Base-by-base conservation (phyloP, 108 stramenopile species). In the Fragilaria radians region DNA sequence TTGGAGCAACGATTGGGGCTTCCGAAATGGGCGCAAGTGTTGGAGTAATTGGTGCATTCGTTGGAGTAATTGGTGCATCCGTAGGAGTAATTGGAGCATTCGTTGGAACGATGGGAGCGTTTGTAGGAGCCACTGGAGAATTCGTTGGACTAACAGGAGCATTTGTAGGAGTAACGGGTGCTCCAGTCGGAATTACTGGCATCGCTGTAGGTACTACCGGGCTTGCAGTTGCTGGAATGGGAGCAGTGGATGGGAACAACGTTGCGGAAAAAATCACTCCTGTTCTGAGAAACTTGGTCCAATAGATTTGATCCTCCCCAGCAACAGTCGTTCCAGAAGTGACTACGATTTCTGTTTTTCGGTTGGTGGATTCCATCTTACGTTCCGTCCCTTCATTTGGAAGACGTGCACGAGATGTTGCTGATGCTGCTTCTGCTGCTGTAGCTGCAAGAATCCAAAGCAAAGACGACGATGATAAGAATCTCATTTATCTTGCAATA, bases 301-400 rank as follows among this genome's bases (percentile, higher is more conserved):
- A 42, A 42, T 11, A 42, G 11, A 14, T 14, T 11, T 42, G 11
- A 14, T 14, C 36, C 36, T 42, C 36, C 36, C n/a, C n/a, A n/a
- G n/a, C n/a, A n/a, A n/a, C n/a, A n/a, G n/a, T n/a, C n/a, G n/a
- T n/a, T n/a, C n/a, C n/a, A n/a, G n/a, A n/a, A n/a, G n/a, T n/a
- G n/a, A n/a, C n/a, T n/a, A n/a, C n/a, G n/a, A n/a, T n/a, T n/a
- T n/a, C n/a, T n/a, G n/a, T 42, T 42, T 14, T 42, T 14, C 14
- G 14, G 36, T 42, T 42, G 36, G 11, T 14, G 14, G 36, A 42
- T 7, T 14, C 14, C 36, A 42, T 7, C 36, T 11, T 42, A n/a
- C n/a, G n/a, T n/a, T n/a, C n/a, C n/a, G n/a, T n/a, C n/a, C 36
- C 14, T 42, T 42, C 36, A 42, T 42, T 42, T 42, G 36, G n/a